phyloP scores from a whole-genome alignment of 345 rosid genomes.

The Pugionium dolabratum region DNA sequence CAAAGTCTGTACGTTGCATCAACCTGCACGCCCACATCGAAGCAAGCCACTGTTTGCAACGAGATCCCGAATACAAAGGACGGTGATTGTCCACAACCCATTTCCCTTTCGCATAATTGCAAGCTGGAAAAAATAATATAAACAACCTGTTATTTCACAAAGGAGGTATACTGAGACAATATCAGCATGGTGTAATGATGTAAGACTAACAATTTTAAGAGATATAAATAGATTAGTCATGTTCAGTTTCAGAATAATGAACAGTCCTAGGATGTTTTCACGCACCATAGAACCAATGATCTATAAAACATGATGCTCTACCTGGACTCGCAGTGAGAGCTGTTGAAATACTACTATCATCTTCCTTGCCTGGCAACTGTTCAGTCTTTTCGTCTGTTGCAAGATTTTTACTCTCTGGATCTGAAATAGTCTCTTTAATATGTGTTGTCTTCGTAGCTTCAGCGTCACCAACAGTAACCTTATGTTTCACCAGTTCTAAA shows the following conservation, averaged over 20 bases:
- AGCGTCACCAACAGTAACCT: constrained; percentile 27
- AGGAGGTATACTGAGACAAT: background rate
- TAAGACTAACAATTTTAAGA: constrained; percentile 1
- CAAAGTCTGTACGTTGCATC: constrained; percentile 83
- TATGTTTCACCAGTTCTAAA: constrained; percentile 25
- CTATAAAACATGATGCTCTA: constrained; percentile 8
- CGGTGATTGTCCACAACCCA: constrained; percentile 79
- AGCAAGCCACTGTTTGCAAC: constrained; percentile 90
- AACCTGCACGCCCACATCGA: constrained; percentile 91
- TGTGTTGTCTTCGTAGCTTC: constrained; percentile 15
- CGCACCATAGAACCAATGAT: constrained; percentile 14
- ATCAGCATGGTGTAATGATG: background rate
- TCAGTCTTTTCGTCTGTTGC: constrained; percentile 30
- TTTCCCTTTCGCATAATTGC: constrained; percentile 85
- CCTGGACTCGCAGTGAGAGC: constrained; percentile 24
- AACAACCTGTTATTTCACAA: constrained; percentile 14
- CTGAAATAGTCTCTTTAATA: constrained; percentile 14
- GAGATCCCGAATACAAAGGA: constrained; percentile 76
- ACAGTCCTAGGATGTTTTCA: constrained; percentile 17
- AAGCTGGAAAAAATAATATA: constrained; percentile 44
- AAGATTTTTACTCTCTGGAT: constrained; percentile 18
- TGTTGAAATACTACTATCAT: constrained; percentile 28
- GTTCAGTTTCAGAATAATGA: constrained; percentile 20
- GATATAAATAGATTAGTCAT: background rate
- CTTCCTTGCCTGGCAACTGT: constrained; percentile 6